Evolutionary conservation across 768 basidiomycete species (phyloP), one percentile per base, ranked within the genome.

Genomic region (Paxillus involutus): DNA sequence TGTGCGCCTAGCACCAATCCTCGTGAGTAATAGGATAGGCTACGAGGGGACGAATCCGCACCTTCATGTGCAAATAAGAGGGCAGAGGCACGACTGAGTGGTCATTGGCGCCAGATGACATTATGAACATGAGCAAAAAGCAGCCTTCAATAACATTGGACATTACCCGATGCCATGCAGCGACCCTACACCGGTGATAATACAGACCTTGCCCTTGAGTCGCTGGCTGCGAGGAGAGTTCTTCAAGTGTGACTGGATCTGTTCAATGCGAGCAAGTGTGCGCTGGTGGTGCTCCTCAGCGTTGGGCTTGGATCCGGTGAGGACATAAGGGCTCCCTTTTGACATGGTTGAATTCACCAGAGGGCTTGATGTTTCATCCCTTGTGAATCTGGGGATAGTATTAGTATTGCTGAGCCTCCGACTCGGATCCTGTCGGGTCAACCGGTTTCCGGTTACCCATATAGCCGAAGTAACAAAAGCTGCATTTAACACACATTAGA

Each of bases 141-240:
- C 43, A 36, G 40, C 44, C 26, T 21, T 30, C n/a, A 45, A 47
- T 49, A 57, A 59, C 44, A 47, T 46, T 56, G 37, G 44, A 58
- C 51, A 47, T 59, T 72, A 94, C 88, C 94, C 94, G 56, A 97
- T 97, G 16, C 94, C 94, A 66, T 87, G 86, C 59, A 88, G 65
- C 17, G 91, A 94, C 30, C 89, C 88, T 30, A 88, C 92, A 16
- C 94, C 94, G 0, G 94, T 96, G 61, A 96, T 81, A 52, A 96
- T 78, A 62, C 88, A 91, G 24, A 94, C 90, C 69, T 93, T 95
- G 58, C 79, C 84, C 64, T 77, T 78, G 58, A 95, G 77, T 61
- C 84, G 78, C 17, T 71, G 74, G 29, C 76, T 71, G 40, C 85
- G 79, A 30, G 84, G 76, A 19, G 81, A 62, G 26, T 69, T 74